Base-by-base conservation (phyloP, 2,329 filamentous ascomycete genomes). In the Alternaria viburni region DNA sequence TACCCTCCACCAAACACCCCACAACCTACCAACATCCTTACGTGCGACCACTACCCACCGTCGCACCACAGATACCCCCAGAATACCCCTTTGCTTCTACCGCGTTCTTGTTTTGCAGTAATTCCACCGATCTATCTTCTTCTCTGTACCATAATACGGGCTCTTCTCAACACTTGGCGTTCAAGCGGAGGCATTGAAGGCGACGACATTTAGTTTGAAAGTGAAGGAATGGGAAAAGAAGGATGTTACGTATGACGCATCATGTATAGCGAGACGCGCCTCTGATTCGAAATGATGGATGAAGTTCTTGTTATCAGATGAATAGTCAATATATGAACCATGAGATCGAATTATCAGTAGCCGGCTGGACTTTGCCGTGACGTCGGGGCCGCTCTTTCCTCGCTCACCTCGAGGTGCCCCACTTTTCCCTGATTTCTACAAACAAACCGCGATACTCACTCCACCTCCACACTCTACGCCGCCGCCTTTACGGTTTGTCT, bases 121-220 rank as follows among this genome's bases (percentile, higher is more conserved):
- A 15, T 46, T 41, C 5, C 23, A 21, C 21, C 46, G 12, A 25
- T 43, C 6, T 44, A 19, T 45, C 11, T 23, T 55, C 23, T 47
- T 62, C 58, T 45, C 23, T 66, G 59, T 68, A 66, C 56, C 62
- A 54, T 61, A 64, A 61, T 62, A 44, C 21, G 21, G 36, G 45
- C 62, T 57, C 36, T 54, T 44, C 26, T 43, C n/a, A 41, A 51
- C 54, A 61, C 54, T 19, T 51, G 52, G 65, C 63, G 57, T 68
- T 58, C 41, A 23, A 43, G 54, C 23, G 19, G 57, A 26, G 59
- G 41, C 25, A 57, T 60, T n/a, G 52, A 51, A 17, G 32, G 49
- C 25, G 11, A 32, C 10, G 12, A 23, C 17, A n/a, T 8, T 3
- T 11, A 17, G 46, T 50, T 52, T 45, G 44, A 57, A 44, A 54